These are phyloP conservation scores for Camelina hispida DNA, from an alignment of 345 rosid genomes.

Conservation along the genomic window DNA sequence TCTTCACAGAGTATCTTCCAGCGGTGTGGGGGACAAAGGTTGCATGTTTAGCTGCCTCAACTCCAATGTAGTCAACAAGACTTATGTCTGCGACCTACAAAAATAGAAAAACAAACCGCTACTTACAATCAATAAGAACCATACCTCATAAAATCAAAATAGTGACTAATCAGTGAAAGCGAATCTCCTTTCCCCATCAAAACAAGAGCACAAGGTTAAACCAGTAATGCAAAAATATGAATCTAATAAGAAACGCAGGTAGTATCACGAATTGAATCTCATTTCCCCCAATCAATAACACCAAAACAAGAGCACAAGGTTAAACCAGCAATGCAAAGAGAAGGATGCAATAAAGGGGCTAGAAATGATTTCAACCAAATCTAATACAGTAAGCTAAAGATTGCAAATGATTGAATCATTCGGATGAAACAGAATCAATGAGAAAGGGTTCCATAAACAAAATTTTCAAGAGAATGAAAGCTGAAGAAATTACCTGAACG, in stretches of 20 bases:
- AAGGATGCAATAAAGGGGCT: background rate
- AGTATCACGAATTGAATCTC: background rate
- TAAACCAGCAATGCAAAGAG: background rate
- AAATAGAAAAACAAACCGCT: background rate
- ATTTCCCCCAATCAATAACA: too few species aligned
- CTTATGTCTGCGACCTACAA: conserved; percentile 65
- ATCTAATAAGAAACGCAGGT: too few species aligned
- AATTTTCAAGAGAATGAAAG: background rate
- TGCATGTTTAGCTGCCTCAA: conserved; percentile 66
- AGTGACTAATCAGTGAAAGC: background rate
- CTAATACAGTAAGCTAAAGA: background rate
- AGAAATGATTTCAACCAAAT: conserved; percentile 8
- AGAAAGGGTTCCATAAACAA: background rate
- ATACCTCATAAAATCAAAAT: background rate
- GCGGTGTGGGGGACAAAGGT: conserved; percentile 84
- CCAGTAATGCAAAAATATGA: too few species aligned
- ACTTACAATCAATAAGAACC: background rate
- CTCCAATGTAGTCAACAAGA: conserved; percentile 67
- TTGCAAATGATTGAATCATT: background rate
- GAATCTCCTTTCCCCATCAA: too few species aligned
- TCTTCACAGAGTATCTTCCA: conserved; percentile 81
- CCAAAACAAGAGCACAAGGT: background rate
- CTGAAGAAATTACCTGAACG: conserved; percentile 49
- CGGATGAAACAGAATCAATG: background rate
- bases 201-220: too few species aligned